Evolutionary conservation across 208 protist species (phyloP).

Genomic region (Crithidia acanthocephali): DNA sequence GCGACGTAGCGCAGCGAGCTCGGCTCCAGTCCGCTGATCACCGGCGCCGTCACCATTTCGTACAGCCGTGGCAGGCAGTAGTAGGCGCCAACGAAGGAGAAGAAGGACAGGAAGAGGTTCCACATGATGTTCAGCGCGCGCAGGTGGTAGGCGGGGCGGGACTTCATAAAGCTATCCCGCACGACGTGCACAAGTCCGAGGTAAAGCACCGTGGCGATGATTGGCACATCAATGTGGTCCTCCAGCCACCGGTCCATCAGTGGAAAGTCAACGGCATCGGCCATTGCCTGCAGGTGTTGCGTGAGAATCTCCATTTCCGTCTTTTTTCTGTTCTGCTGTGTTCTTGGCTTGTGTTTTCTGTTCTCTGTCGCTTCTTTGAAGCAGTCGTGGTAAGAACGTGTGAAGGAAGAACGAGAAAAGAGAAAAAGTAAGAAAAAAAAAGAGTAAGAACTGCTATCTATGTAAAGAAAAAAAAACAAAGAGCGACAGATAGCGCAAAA

Average conservation of each 20-base stretch:
- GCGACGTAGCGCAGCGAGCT: constrained; percentile 29
- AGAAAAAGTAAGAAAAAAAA: too few relatives aligned
- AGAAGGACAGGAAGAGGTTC: constrained; percentile 83
- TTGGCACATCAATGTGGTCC: constrained; percentile 50
- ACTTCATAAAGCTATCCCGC: constrained; percentile 41
- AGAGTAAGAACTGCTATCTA: too few relatives aligned
- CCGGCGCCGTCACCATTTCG: constrained; percentile 37
- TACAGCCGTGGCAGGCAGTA: constrained; percentile 59
- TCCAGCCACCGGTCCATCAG: constrained; percentile 35
- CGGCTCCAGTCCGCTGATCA: constrained; percentile 39
- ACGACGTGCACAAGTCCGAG: constrained; percentile 44
- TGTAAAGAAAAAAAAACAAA: too few relatives aligned
- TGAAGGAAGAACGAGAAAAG: too few relatives aligned
- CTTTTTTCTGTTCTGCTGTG: constrained; percentile 7
- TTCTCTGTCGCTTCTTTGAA: background rate
- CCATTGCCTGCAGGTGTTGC: constrained; percentile 27
- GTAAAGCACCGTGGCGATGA: constrained; percentile 46
- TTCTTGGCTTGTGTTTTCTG: background rate
- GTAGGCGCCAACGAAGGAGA: constrained; percentile 71
- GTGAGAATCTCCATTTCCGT: constrained; percentile 34
- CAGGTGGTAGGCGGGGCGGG: constrained; percentile 61
- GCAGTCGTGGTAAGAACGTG: too few relatives aligned
- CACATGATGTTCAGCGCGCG: constrained; percentile 67
- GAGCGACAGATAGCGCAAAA: too few relatives aligned
- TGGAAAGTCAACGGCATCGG: constrained; percentile 30